These are phyloP conservation scores for Verticillium alfalfae DNA, from an alignment of 2,329 filamentous ascomycete species.

Conservation along the genomic window DNA sequence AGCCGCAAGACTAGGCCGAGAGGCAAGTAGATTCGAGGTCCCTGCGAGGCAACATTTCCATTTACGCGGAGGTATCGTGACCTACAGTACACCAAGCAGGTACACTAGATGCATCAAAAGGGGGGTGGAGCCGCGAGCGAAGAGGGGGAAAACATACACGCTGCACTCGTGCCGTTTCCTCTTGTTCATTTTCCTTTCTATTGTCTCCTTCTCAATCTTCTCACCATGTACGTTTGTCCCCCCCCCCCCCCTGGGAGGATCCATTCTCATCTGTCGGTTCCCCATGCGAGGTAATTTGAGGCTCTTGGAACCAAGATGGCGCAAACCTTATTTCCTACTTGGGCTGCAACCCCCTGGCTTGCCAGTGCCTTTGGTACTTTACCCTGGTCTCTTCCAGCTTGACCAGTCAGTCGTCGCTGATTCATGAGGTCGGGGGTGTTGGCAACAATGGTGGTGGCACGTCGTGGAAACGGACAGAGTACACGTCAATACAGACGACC, in stretches of 20 bases:
- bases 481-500: not conserved
- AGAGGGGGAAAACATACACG: no score
- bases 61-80: no score
- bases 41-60: no score
- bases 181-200: no score
- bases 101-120: no score
- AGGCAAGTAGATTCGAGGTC: no score
- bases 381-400: not conserved
- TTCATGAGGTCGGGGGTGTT: not conserved
- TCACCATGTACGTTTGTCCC: not conserved
- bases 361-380: not conserved
- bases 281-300: not conserved
- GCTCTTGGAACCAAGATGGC: not conserved
- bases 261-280: not conserved
- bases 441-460: not conserved
- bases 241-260: not conserved
- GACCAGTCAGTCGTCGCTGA: not conserved
- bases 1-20: no score
- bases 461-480: not conserved
- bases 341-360: not conserved
- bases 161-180: no score
- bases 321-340: not conserved
- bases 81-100: no score
- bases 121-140: no score
- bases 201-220: no score